Base-by-base conservation (phyloP, 1,284 basidiomycete species). In the Ustilago vetiveriae region DNA sequence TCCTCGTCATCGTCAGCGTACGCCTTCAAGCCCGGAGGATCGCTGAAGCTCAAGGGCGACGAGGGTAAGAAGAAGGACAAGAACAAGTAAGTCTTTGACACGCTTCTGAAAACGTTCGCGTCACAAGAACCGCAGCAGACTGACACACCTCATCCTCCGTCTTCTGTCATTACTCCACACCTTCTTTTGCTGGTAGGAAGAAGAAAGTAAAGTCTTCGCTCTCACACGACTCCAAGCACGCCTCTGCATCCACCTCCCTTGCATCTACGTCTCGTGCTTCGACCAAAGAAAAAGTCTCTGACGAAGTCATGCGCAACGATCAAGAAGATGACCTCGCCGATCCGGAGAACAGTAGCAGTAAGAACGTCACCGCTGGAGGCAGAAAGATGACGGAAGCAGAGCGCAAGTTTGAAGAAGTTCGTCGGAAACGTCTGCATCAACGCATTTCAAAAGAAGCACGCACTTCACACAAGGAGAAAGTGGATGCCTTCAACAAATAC, bases 391-490 rank as follows among this genome's bases (percentile, higher is more conserved):
- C 94, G 1, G 91, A 93, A 27, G 92, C 94, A 1, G 92, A 97
- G 85, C 87, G 86, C 79, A 86, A 90, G 51, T 97, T 94, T 69
- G 91, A 94, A 82, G 90, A 94, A 83, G 87, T 87, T 11, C 91
- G 93, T 84, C 87, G 87, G 77, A 88, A 88, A 79, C 85, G 93
- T 81, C 86, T 95, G 58, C 86, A 88, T n/a, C 88, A 90, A 64
- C 88, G 88, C 74, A 91, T 94, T 22, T 86, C 87, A 27, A 92
- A 89, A 82, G 83, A 91, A 75, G 94, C 94, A 0, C 85, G 86
- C 74, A 91, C 90, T 84, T 92, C 92, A 9, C 95, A 98, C 84
- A 97, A 97, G 84, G 95, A 98, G 64, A 89, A 94, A 44, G 94
- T 98, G 21, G 88, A 88, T 60, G 91, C 94, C 5, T 81, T 82